Evolutionary conservation across 1,284 basidiomycete species (phyloP), one percentile per base, ranked within the genome.

Genomic region (Irpex rosettiformis): DNA sequence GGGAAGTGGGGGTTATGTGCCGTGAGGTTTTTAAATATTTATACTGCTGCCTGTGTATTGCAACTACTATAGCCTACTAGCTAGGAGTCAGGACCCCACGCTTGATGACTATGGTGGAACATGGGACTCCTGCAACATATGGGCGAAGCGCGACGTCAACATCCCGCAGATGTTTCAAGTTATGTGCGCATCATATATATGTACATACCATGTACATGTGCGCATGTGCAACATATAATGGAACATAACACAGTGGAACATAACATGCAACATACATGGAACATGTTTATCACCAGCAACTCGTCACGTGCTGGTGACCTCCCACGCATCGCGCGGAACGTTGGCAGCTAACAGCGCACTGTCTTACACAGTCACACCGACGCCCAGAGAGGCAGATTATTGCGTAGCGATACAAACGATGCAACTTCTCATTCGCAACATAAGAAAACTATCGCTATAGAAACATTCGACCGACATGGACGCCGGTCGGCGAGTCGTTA

Each of bases 351-450:
- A n/a, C 33, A 16, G n/a, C 27, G 8, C 10, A 52, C 16, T 21
- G 29, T 24, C 49, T n/a, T n/a, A 52, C 10, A 27, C 18, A 22
- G 18, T 52, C 29, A 52, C 49, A 13, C 43, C 48, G 18, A 55
- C 6, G 49, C 54, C 54, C 33, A n/a, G 55, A 58, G 52, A 59
- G 18, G 27, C 48, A 24, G 24, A 37, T 37, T 22, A 51, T 28
- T 51, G 30, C 10, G 42, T 55, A 58, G 63, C 64, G 69, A 70
- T 72, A 70, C 70, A 70, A 68, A 69, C 67, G 62, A 67, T 69
- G 68, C 67, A 65, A 71, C 69, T 69, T 69, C 66, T 67, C 63
- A 68, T 70, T 70, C 65, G 61, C 66, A 65, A 69, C 67, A 67
- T 30, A 54, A 52, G 42, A 67, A 65, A 68, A 69, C 66, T 64